phyloP scores from a whole-genome alignment of 1,139 yeast genomes.

The Yamadazyma dushanensis region DNA sequence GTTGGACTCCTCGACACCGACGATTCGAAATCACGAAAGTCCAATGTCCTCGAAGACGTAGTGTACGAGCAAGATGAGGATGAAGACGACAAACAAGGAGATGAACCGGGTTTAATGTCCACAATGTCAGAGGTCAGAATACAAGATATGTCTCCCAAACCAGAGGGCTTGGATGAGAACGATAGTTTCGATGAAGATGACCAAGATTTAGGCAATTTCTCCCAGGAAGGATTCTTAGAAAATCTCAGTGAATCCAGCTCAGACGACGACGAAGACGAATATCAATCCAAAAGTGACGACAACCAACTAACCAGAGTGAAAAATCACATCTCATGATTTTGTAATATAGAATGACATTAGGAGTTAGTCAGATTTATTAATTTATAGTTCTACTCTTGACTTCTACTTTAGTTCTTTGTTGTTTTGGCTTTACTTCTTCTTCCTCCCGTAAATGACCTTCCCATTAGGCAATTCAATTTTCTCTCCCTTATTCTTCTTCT shows the following conservation, averaged over 20 bases:
- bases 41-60: slow-evolving; percentile 1
- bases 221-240: slow-evolving; percentile 30
- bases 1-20: slow-evolving; percentile 41
- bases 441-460: slow-evolving; percentile 53
- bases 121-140: slow-evolving; percentile 25
- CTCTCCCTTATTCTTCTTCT: slow-evolving; percentile 41
- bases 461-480: slow-evolving; percentile 60
- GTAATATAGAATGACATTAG: slow-evolving; percentile 2
- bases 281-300: slow-evolving; percentile 18
- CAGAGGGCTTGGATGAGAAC: slow-evolving; percentile 12
- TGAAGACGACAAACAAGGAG: slow-evolving; percentile 5
- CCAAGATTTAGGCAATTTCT: slow-evolving; percentile 22
- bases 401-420: too few relatives aligned
- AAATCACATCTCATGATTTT: slow-evolving; percentile 33
- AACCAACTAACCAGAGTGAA: slow-evolving; percentile 40
- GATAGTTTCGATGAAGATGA: slow-evolving; percentile 24
- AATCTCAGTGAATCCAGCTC: slow-evolving; percentile 41
- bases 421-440: slow-evolving; percentile 17
- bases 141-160: slow-evolving; percentile 27
- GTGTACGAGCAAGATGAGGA: slow-evolving; percentile 31
- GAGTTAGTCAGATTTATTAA: not conserved
- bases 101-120: slow-evolving; percentile 12
- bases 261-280: slow-evolving; percentile 31
- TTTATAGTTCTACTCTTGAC: too few relatives aligned
- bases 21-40: slow-evolving; percentile 13